These are phyloP conservation scores for Flaveria bidentis DNA, from an alignment of 129 eudicot species.

Conservation along the genomic window DNA sequence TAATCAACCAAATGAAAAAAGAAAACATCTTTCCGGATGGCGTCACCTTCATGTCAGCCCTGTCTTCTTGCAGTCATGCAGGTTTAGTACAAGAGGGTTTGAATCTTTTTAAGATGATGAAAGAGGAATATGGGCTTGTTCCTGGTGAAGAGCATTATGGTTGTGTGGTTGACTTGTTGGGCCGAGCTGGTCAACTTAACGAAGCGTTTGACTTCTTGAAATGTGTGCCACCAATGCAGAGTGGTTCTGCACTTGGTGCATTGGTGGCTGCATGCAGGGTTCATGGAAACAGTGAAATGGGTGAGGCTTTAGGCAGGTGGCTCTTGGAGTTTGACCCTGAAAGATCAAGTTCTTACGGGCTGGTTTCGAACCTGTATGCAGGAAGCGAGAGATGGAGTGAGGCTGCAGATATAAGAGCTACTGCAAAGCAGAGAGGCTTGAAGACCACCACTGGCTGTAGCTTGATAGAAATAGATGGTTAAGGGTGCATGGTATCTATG, in stretches of 20 bases:
- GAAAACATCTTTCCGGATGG: constrained; percentile 43
- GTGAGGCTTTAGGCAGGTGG: constrained; percentile 50
- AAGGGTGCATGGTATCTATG: no score
- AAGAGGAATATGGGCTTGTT: constrained; percentile 42
- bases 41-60: constrained; percentile 47
- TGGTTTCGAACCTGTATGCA: constrained; percentile 56
- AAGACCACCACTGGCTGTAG: constrained; percentile 51
- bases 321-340: constrained; percentile 55
- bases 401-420: constrained; percentile 43
- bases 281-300: constrained; percentile 51
- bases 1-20: constrained; percentile 44
- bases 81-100: constrained; percentile 55
- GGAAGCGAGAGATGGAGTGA: constrained; percentile 56
- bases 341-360: constrained; percentile 47
- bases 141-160: constrained; percentile 63
- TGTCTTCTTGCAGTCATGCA: constrained; percentile 68
- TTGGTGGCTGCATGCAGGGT: constrained; percentile 63
- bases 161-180: constrained; percentile 58
- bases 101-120: constrained; percentile 47
- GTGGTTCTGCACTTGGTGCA: constrained; percentile 50
- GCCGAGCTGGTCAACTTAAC: constrained; percentile 55
- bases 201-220: constrained; percentile 52
- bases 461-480: constrained; percentile 38
- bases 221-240: constrained; percentile 29
- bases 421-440: constrained; percentile 48